Percentiles rank a stretch among this genome's conserved stretches.
Evolutionary conservation across 257 asterid species (phyloP).

Genomic region (Phtheirospermum japonicum): DNA sequence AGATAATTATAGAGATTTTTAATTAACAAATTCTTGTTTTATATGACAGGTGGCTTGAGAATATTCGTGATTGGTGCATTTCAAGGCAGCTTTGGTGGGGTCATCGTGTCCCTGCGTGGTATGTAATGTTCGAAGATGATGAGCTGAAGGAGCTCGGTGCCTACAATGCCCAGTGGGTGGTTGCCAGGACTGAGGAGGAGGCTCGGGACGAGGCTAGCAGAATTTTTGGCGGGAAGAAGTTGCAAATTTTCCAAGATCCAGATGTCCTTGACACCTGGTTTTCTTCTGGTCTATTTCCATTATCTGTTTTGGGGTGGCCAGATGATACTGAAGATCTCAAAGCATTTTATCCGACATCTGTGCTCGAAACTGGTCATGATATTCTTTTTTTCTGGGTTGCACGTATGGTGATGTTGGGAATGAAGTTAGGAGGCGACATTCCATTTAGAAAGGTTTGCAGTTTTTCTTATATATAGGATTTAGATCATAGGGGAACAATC

Average conservation of each 20-base stretch:
- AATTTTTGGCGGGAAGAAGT: conserved; percentile 58
- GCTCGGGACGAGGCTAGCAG: conserved; percentile 60
- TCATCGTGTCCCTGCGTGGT: conserved; percentile 93
- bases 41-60: conserved; percentile 99
- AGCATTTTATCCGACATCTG: conserved; percentile 86
- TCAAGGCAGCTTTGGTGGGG: conserved; percentile 99
- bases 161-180: conserved; percentile 71
- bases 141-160: conserved; percentile 66
- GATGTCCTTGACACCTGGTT: conserved; percentile 98
- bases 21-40: too few species aligned
- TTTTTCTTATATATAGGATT: conserved; percentile 3
- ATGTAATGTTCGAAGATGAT: conserved; percentile 65
- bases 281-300: conserved; percentile 92
- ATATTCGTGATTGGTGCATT: conserved; percentile 96
- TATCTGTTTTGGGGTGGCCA: conserved; percentile 94
- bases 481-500: too few species aligned
- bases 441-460: conserved; percentile 77
- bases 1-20: too few species aligned
- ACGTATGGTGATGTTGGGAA: conserved; percentile 98
- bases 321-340: conserved; percentile 72
- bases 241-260: conserved; percentile 73
- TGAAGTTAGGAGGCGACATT: conserved; percentile 86
- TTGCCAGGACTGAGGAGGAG: conserved; percentile 68
- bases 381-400: conserved; percentile 97
- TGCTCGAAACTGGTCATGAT: conserved; percentile 96